A percentile compares a stretch with the other conserved stretches of the same genome.
These are phyloP conservation scores for Lyophyllum semitale DNA, from an alignment of 768 basidiomycete species.

Conservation along the genomic window DNA sequence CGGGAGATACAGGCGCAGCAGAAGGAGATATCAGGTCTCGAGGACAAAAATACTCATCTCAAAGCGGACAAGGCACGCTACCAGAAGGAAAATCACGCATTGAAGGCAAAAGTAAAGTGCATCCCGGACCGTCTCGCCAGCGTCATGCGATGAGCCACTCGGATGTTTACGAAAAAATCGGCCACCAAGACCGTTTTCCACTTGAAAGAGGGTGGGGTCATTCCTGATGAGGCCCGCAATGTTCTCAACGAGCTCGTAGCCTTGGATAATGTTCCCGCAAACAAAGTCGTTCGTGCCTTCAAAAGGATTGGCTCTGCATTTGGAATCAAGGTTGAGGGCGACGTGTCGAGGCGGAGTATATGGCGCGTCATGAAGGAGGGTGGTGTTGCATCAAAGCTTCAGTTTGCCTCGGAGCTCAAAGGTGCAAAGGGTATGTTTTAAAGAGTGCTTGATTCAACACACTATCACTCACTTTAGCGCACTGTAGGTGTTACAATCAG, in stretches of 20 bases:
- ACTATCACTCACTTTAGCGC: not conserved
- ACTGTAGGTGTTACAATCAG: not conserved
- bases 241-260: not conserved
- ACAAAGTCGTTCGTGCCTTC: not conserved
- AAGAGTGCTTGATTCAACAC: not conserved
- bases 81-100: too few relatives aligned
- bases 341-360: not conserved
- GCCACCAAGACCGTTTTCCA: not conserved
- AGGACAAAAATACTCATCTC: too few relatives aligned
- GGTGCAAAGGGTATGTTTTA: not conserved
- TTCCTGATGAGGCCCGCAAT: not conserved
- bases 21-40: too few relatives aligned
- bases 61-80: too few relatives aligned
- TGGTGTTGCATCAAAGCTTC: not conserved
- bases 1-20: too few relatives aligned
- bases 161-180: too few relatives aligned
- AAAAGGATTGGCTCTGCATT: not conserved
- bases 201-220: not conserved
- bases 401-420: not conserved
- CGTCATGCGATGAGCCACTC: too few relatives aligned
- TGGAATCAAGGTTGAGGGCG: not conserved
- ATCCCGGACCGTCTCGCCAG: too few relatives aligned
- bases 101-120: too few relatives aligned
- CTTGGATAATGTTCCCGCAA: not conserved
- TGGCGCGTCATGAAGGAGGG: not conserved